phyloP scores from a whole-genome alignment of 108 stramenopile species.

The Halocafeteria seosinensis region DNA sequence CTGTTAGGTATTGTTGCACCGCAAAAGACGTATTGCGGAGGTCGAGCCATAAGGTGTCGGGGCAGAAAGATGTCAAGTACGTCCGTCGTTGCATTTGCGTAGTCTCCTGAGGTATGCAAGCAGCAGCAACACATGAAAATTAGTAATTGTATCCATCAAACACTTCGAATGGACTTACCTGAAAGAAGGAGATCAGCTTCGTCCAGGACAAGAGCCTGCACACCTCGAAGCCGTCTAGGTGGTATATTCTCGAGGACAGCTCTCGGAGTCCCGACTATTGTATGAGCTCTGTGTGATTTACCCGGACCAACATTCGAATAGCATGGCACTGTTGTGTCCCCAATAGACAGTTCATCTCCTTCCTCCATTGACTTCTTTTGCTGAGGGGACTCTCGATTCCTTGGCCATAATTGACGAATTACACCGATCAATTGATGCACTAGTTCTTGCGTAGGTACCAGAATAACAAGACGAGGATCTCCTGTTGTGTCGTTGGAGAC shows the following conservation, averaged over 20 bases:
- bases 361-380: too few relatives aligned
- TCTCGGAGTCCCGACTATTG: background rate
- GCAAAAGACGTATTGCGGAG: background rate
- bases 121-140: background rate
- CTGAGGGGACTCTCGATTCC: too few relatives aligned
- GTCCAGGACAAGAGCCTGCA: background rate
- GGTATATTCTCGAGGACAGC: background rate
- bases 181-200: background rate
- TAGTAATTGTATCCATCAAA: background rate
- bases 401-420: background rate
- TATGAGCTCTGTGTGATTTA: background rate
- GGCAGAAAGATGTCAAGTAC: background rate
- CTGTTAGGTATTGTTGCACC: background rate
- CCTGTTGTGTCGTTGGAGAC: too few relatives aligned
- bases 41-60: too few relatives aligned
- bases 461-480: background rate
- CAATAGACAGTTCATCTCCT: background rate
- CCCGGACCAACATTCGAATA: background rate
- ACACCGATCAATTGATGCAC: background rate
- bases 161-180: background rate
- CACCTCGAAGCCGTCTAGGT: background rate
- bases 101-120: too few relatives aligned
- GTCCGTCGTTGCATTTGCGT: background rate
- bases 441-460: constrained; percentile 1
- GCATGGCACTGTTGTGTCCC: background rate